phyloP scores from a whole-genome alignment of 78 protist species.

The Planoprotostelium fungivorum region DNA sequence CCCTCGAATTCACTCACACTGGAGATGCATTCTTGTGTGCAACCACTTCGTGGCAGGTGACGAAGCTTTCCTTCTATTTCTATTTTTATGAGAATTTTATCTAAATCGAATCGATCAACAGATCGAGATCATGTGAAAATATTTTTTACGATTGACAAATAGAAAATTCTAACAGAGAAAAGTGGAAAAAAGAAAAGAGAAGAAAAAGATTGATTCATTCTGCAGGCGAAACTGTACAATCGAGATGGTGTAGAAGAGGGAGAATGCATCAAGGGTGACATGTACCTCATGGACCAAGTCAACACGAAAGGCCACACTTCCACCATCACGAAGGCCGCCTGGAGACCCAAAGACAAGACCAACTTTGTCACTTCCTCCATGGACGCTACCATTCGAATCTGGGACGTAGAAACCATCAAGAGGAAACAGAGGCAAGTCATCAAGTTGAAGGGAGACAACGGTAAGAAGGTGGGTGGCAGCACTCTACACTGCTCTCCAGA shows the following conservation, averaged over 20 bases:
- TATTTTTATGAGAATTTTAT: neutral
- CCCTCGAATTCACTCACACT: constrained; percentile 16
- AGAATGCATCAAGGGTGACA: constrained; percentile 69
- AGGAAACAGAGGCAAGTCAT: constrained; percentile 30
- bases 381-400: constrained; percentile 65
- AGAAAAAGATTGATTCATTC: neutral
- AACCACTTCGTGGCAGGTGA: neutral
- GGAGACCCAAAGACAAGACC: constrained; percentile 34
- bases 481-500: constrained; percentile 22
- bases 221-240: constrained; percentile 41
- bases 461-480: constrained; percentile 19
- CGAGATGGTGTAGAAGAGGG: constrained; percentile 54
- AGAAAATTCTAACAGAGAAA: no score
- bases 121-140: no score
- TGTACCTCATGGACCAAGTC: constrained; percentile 52
- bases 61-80: neutral
- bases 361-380: constrained; percentile 33
- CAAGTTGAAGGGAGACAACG: constrained; percentile 25
- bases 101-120: neutral
- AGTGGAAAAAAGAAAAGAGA: neutral
- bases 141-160: no score
- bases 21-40: constrained; percentile 28
- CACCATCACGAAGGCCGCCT: constrained; percentile 21
- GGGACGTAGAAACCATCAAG: constrained; percentile 43
- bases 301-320: constrained; percentile 71